Base-by-base conservation (phyloP, 2,329 filamentous ascomycete genomes). In the Cordyceps cicadae region DNA sequence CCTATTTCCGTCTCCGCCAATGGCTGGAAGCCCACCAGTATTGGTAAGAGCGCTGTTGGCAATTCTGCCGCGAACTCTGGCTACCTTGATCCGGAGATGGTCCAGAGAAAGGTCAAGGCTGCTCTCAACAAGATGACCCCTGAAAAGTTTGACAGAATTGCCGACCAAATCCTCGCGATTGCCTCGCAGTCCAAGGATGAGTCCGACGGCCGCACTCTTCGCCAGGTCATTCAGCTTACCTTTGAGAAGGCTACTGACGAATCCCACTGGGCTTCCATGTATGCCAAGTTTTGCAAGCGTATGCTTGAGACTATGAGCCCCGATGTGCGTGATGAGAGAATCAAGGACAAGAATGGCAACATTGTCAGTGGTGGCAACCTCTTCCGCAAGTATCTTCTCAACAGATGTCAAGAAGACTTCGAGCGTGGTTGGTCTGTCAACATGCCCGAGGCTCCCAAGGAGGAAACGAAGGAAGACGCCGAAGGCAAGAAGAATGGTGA, bases 111-210 rank as follows among this genome's bases (percentile, higher is more conserved):
- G 87, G 94, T 99, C 73, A 99, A 99, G 87, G 89, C 92, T 65
- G 90, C 90, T 63, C 81, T 99, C 69, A 99, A 99, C 86, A 99
- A 99, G 88, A 97, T 99, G 94, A 97, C 94, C 0, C 94, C 94
- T 0, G 94, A 99, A 78, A 99, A 97, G 72, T 99, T 99, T 69
- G 92, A 96, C 72, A 92, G 88, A 78, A 96, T 99, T 67, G 86
- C 94, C 7, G 89, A 92, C 64, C 92, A 97, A 74, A 96, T 99
- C 64, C 83, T 99, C 34, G 82, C 86, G 59, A 99, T 99, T 72
- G 92, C 93, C 32, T 89, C 86, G 24, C 94, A 99, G 74, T 97
- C 93, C 59, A 96, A 96, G 82, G 89, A 96, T 68, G 94, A 99
- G 77, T 84, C 85, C 24, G 94, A 99, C 69, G 94, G 94, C 50